These are phyloP conservation scores for Antitrichia curtipendula DNA, from an alignment of 225 moss, liverwort and hornwort genomes.

Conservation along the genomic window DNA sequence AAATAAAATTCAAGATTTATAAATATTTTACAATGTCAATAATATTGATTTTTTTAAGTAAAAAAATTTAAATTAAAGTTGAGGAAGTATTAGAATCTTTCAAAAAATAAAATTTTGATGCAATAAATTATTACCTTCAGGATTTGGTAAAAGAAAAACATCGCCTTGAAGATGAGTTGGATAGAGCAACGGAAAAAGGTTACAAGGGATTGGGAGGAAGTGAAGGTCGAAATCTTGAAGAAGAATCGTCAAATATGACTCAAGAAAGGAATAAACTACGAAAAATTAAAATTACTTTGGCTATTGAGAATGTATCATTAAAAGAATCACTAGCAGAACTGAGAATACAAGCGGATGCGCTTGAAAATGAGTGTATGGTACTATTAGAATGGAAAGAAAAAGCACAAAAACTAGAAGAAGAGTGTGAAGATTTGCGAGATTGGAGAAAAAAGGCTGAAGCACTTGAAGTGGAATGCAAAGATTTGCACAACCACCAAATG, in stretches of 20 bases:
- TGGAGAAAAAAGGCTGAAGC: slow-evolving; percentile 22
- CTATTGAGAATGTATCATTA: slow-evolving; percentile 33
- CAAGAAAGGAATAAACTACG: slow-evolving; percentile 38
- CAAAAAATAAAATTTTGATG: background rate
- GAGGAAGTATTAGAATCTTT: background rate
- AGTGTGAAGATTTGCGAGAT: slow-evolving; percentile 17
- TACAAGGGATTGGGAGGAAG: background rate
- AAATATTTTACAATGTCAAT: background rate
- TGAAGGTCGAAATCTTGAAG: background rate
- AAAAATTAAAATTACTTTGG: slow-evolving; percentile 31
- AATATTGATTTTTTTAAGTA: background rate
- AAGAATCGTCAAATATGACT: slow-evolving; percentile 13
- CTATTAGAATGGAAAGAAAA: slow-evolving; percentile 5
- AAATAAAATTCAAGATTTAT: background rate
- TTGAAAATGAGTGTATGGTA: slow-evolving; percentile 1
- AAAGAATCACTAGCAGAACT: slow-evolving; percentile 8
- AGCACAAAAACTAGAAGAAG: slow-evolving; percentile 4
- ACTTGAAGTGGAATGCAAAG: slow-evolving; percentile 5
- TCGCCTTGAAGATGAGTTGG: background rate
- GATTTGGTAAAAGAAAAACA: slow-evolving; percentile 12
- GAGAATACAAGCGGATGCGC: background rate
- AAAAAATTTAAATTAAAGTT: too few species aligned
- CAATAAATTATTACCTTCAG: background rate
- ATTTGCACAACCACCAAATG: background rate
- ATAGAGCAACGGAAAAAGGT: background rate